Base-by-base conservation (phyloP, 257 asterid genomes). In the Agastache rugosa region DNA sequence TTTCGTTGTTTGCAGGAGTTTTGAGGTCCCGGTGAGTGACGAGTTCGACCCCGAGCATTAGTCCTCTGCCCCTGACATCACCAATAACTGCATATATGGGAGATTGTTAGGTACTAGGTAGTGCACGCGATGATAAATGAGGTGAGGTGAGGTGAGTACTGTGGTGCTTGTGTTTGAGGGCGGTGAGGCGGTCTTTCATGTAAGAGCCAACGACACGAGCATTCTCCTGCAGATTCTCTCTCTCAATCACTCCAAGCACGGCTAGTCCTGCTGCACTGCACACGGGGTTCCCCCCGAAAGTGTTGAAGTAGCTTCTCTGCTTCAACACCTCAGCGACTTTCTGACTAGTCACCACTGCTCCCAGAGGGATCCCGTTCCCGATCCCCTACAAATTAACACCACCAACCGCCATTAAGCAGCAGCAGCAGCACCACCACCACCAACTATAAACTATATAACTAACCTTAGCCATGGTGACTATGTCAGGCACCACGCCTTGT, bases 381-480 rank as follows among this genome's bases (percentile, higher is more conserved):
- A 90, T 90, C 50, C 93, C 95, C 96, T 90, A 14, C 54, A 16
- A 31, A n/a, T n/a, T n/a, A n/a, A 2, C 31, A 29, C 1, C 31
- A 29, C 7, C 11, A 39, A 9, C 0, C 44, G 7, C 41, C 9
- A 37, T 6, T 37, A 31, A 31, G 35, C 35, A 31, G 5, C 35
- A n/a, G n/a, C n/a, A n/a, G n/a, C n/a, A n/a, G n/a, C n/a, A n/a
- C n/a, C n/a, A n/a, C n/a, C n/a, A n/a, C n/a, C n/a, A n/a, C n/a
- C n/a, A n/a, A n/a, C n/a, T n/a, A n/a, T n/a, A n/a, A 31, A 31
- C 3, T 31, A 31, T 31, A 31, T 31, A 39, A 47, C 7, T 34
- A 34, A 89, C 96, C 96, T 90, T 90, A 27, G 96, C 96, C 95
- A 90, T 87, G 14, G 95, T 90, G 20, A 90, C 96, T 29, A 90